Conservation (phyloP, 2,329 filamentous ascomycete genomes). For the Aspergillus sp. region DNA sequence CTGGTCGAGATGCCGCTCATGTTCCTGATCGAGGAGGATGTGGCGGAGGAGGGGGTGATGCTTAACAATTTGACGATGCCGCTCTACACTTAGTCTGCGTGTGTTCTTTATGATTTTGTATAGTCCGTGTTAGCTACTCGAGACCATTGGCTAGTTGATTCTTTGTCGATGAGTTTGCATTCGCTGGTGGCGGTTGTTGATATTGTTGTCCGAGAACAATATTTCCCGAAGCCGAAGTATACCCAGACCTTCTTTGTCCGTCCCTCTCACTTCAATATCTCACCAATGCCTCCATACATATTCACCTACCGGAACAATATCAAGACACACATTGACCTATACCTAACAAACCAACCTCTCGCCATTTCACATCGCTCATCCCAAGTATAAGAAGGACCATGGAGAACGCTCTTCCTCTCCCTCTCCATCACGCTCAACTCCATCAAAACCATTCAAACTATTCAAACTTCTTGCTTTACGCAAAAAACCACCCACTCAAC, state of each 20-base stretch:
- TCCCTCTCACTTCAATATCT: not conserved
- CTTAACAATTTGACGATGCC: constrained; percentile 71
- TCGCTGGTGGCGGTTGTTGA: not conserved
- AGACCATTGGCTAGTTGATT: not conserved
- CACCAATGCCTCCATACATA: not conserved
- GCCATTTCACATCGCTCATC: not conserved
- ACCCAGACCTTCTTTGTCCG: not conserved
- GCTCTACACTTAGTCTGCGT: constrained; percentile 60
- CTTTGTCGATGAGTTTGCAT: not conserved
- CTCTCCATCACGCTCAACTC: not conserved
- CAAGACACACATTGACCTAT: constrained; percentile 1
- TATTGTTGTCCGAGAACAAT: constrained; percentile 19
- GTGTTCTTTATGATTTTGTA: constrained; percentile 5
- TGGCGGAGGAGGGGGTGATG: constrained; percentile 76
- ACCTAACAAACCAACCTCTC: not conserved
- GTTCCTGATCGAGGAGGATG: constrained; percentile 81
- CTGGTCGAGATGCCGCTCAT: constrained; percentile 88
- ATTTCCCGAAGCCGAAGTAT: not conserved
- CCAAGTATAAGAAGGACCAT: not conserved
- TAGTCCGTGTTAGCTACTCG: not conserved
- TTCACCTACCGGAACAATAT: constrained; percentile 17
- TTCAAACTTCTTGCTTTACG: not conserved
- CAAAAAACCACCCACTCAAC: constrained; percentile 4
- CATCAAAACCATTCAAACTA: not conserved
- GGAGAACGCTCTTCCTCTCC: not conserved